Evolutionary conservation across 169 alveolate species (phyloP), one percentile per base, ranked within the genome.

Genomic region (Fabrea salina): DNA sequence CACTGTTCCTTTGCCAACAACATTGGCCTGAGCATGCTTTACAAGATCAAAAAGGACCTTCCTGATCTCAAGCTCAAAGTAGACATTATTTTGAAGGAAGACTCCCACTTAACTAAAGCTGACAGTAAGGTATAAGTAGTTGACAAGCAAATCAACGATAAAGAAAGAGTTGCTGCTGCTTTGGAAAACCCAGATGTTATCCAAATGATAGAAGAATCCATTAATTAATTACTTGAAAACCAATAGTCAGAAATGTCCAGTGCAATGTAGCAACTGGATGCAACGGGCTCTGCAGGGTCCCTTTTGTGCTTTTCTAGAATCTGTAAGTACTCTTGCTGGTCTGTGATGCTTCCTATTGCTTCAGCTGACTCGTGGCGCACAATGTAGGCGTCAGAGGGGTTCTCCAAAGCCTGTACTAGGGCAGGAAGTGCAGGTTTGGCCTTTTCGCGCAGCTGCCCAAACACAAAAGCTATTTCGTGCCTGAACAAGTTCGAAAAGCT

Each of bases 351-450:
- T 47, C 98, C 98, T 11, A 95, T 84, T 5, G 98, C 98, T 54
- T 93, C 88, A 22, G 98, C 98, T 5, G 96, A 97, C 61, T 95
- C 98, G 77, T 95, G 98, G 50, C 98, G 88, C 33, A 93, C 97
- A 92, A 95, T 95, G 57, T 95, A 95, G 70, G 93, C 94, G 71
- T 95, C 97, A 7, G 32, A 30, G 3, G 41, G 43, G 82, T 93
- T 86, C 82, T 53, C 83, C 53, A 95, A 82, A 47, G 95, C 93
- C 41, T 77, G 75, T 19, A 86, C 61, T 78, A 87, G 91, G 61
- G 83, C 85, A 53, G 51, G 88, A 47, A 76, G 86, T 2, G 91
- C 89, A n/a, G 82, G 83, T 72, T 72, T 57, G 7, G 80, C 80
- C 4, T 68, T 68, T 51, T 83, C 86, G 57, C 89, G 96, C 70